Conservation (phyloP, 257 asterid genomes). For the Parsonsia alboflavescens region DNA sequence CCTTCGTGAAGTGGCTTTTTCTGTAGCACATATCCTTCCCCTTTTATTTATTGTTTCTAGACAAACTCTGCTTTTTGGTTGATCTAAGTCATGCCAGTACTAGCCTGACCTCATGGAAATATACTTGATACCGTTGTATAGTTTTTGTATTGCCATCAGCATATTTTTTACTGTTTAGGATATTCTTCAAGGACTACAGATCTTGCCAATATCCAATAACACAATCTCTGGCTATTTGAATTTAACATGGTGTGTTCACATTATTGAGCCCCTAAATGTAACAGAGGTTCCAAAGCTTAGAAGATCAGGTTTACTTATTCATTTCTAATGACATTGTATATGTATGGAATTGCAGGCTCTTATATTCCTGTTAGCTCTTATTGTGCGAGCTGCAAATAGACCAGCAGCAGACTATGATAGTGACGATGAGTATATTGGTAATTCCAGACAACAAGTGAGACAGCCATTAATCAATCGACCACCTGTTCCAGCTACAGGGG, state of each 20-base stretch:
- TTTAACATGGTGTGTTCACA: background rate
- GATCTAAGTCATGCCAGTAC: background rate
- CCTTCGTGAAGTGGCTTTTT: background rate
- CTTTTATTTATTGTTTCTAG: background rate
- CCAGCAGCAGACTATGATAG: conserved; percentile 94
- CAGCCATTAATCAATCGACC: conserved; percentile 72
- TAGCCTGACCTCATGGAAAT: background rate
- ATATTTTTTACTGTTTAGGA: background rate
- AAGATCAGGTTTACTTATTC: background rate
- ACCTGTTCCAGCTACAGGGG: conserved; percentile 70
- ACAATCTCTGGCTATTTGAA: background rate
- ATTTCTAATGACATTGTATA: background rate
- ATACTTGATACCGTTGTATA: background rate
- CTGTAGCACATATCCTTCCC: background rate
- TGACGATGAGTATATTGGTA: conserved; percentile 83
- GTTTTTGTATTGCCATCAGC: background rate
- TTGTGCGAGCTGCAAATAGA: conserved; percentile 81
- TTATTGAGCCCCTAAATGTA: background rate
- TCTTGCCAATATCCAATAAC: background rate
- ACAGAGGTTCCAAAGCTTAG: background rate
- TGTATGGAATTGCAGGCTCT: conserved; percentile 59
- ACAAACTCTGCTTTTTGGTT: background rate
- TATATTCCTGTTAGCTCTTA: conserved; percentile 78
- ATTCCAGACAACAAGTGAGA: conserved; percentile 78
- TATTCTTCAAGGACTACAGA: background rate